A percentile compares a stretch with the other conserved stretches of the same genome.
Conservation (phyloP, 2,329 filamentous ascomycete genomes). For the Aspergillus novoparasiticus region DNA sequence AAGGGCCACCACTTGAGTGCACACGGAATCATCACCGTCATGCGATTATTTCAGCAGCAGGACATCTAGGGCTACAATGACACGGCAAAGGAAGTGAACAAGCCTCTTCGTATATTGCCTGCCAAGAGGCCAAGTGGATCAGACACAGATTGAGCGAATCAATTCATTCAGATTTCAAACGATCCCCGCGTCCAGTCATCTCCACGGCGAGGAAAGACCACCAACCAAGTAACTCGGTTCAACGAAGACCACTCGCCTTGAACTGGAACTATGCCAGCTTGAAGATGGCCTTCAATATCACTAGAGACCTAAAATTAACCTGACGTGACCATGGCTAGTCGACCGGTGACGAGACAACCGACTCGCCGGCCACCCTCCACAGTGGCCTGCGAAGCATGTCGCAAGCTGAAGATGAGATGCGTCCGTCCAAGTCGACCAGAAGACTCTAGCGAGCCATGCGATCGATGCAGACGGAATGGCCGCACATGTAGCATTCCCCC, state of each 20-base stretch:
- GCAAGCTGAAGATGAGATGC: conserved; percentile 33
- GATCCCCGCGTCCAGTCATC: too few relatives aligned
- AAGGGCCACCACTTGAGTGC: neutral
- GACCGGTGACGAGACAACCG: neutral
- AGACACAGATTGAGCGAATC: neutral
- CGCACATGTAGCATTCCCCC: conserved; percentile 27
- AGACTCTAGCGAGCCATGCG: conserved; percentile 19
- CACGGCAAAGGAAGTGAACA: too few relatives aligned
- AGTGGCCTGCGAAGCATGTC: conserved; percentile 29
- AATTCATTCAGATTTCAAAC: neutral
- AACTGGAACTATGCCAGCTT: neutral
- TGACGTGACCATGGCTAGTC: neutral
- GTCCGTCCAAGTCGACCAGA: conserved; percentile 13
- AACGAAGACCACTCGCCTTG: too few relatives aligned
- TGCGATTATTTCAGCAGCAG: too few relatives aligned
- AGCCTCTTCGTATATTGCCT: too few relatives aligned
- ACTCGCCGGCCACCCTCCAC: conserved; percentile 4
- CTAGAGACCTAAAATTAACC: too few relatives aligned
- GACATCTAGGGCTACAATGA: neutral
- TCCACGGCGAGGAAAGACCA: too few relatives aligned
- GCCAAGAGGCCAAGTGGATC: neutral
- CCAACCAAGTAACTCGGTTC: neutral
- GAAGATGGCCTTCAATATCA: accelerated
- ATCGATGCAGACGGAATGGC: conserved; percentile 29
- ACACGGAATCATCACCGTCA: too few relatives aligned